Conservation (phyloP, 2,329 filamentous ascomycete species). For the Sclerotinia nivalis region DNA sequence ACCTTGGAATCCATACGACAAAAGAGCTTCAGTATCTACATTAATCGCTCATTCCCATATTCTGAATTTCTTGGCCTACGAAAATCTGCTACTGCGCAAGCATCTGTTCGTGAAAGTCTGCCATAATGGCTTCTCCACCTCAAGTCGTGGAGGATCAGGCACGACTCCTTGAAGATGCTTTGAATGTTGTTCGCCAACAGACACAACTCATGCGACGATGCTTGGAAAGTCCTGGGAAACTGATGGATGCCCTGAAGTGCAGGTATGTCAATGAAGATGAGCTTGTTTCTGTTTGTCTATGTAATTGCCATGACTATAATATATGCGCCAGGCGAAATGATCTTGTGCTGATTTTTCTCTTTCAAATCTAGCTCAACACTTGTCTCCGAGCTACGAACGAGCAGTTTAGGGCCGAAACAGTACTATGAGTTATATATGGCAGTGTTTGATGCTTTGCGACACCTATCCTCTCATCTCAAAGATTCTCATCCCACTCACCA, state of each 20-base stretch:
- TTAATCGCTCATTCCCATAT: background rate
- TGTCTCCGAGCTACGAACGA: slow-evolving; percentile 96
- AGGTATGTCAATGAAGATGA: slow-evolving; percentile 63
- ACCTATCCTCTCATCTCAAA: slow-evolving; percentile 92
- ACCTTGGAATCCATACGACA: slow-evolving; percentile 12
- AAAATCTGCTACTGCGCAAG: slow-evolving; percentile 32
- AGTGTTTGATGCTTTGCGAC: slow-evolving; percentile 95
- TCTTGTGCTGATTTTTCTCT: slow-evolving; percentile 37
- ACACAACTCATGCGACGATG: slow-evolving; percentile 96
- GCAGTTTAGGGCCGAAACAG: slow-evolving; percentile 96
- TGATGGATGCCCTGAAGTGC: slow-evolving; percentile 99
- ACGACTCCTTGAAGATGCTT: slow-evolving; percentile 93
- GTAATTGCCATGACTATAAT: slow-evolving; percentile 8
- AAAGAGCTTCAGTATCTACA: slow-evolving; percentile 10
- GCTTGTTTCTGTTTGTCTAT: background rate
- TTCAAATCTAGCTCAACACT: slow-evolving; percentile 74
- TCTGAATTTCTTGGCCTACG: slow-evolving; percentile 31
- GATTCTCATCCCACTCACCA: slow-evolving; percentile 98
- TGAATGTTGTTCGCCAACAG: slow-evolving; percentile 95
- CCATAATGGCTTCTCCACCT: slow-evolving; percentile 55
- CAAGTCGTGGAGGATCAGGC: slow-evolving; percentile 74
- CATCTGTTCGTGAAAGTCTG: slow-evolving; percentile 27
- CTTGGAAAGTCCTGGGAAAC: slow-evolving; percentile 93
- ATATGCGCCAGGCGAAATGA: slow-evolving; percentile 22
- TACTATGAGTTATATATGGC: slow-evolving; percentile 99